Percentiles rank a stretch among this genome's conserved stretches.
These are phyloP conservation scores for Alternaria angustiovoidea DNA, from an alignment of 2,329 filamentous ascomycete species.

Conservation along the genomic window DNA sequence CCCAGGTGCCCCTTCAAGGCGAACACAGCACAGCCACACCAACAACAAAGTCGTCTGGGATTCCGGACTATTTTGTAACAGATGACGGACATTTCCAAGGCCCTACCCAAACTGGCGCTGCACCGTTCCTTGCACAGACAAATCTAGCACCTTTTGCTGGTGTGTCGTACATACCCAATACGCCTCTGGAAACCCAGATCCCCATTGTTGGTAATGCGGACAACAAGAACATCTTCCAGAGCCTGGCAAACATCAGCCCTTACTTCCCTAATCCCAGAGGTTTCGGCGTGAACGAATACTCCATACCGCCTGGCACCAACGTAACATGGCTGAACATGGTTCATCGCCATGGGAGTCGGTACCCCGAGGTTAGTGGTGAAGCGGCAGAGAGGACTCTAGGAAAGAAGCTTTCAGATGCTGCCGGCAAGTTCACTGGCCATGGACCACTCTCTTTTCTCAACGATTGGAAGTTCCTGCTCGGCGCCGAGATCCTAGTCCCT, in stretches of 20 bases:
- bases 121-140: slow-evolving; percentile 76
- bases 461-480: slow-evolving; percentile 73
- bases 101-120: slow-evolving; percentile 73
- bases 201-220: slow-evolving; percentile 68
- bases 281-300: slow-evolving; percentile 77
- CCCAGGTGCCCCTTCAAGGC: slow-evolving; percentile 27
- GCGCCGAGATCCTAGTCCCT: slow-evolving; percentile 75
- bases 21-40: slow-evolving; percentile 27
- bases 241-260: slow-evolving; percentile 74
- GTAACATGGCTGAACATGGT: slow-evolving; percentile 77
- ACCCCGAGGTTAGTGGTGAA: slow-evolving; percentile 68
- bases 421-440: slow-evolving; percentile 63
- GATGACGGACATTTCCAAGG: slow-evolving; percentile 54
- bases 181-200: slow-evolving; percentile 74
- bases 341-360: slow-evolving; percentile 76
- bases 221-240: slow-evolving; percentile 72
- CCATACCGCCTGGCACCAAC: slow-evolving; percentile 70
- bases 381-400: slow-evolving; percentile 64
- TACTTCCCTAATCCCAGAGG: slow-evolving; percentile 73
- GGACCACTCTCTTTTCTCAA: slow-evolving; percentile 72
- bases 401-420: slow-evolving; percentile 64
- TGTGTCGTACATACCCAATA: slow-evolving; percentile 71
- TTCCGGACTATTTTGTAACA: slow-evolving; percentile 47
- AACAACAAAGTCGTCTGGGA: slow-evolving; percentile 28
- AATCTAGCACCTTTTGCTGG: slow-evolving; percentile 69